Evolutionary conservation across 192 early-diverging fungal species (phyloP), one percentile per base, ranked within the genome.

Genomic region (Backusella parvicylindrica): DNA sequence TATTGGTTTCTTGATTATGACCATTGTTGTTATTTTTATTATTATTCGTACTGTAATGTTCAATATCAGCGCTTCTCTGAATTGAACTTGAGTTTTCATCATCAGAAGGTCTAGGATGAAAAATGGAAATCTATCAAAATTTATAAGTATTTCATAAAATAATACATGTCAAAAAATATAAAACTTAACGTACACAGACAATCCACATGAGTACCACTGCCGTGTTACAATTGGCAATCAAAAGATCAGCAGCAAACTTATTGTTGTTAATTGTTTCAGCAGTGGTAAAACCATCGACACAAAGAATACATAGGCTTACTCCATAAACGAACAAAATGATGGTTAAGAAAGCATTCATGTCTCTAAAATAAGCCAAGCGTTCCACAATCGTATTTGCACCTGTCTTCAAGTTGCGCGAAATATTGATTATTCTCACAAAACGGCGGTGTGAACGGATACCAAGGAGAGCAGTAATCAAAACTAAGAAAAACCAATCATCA

Each of bases 301-400:
- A 77, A n/a, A 82, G 32, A 18, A 78, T 82, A 11, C 77, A 33
- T 13, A 82, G 72, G 4, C 73, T 75, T 23, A 64, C 3, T 13
- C 75, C 76, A 64, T 74, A 77, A 26, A 64, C 13, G 60, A 78
- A 68, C 18, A 82, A 50, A n/a, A 53, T 30, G 32, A 75, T 16
- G 1, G 66, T 73, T 23, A 82, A 40, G 36, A 82, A 64, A 3
- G 40, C 47, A 36, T 82, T 82, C 76, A 78, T 78, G 3, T 75
- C 75, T 69, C 68, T 78, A 32, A 82, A 82, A 31, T 82, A 82
- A 6, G 30, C 71, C 3, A 82, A 53, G 28, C 75, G 77, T 23
- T 40, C 63, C 13, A 78, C 41, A 30, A 82, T 66, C 18, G 53
- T 32, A 5, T 38, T 70, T 6, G 31, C 47, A 3, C 49, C 53